Evolutionary conservation across 768 basidiomycete species (phyloP), one percentile per base, ranked within the genome.

Genomic region (Auriscalpium microsporum): DNA sequence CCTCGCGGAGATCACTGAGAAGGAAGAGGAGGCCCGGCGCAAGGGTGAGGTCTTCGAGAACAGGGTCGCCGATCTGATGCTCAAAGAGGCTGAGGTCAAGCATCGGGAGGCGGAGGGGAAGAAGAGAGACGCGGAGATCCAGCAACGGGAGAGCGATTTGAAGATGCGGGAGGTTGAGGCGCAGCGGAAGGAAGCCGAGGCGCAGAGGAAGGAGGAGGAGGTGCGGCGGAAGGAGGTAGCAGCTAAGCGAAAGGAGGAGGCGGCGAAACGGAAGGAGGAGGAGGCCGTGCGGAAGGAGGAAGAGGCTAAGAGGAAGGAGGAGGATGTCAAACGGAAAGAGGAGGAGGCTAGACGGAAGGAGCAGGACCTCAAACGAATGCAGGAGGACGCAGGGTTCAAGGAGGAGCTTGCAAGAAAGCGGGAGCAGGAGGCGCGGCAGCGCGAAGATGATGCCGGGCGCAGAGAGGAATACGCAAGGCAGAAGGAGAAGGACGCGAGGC

Each of bases 381-480:
- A 73, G 53, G 69, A 68, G 36, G 68, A 70, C 4, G 55, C 40
- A 42, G 14, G 40, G 13, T 14, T 4, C 4, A 13, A 42, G 40
- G 40, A 42, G 40, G 40, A 42, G 40, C 14, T 14, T 13, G 40
- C 40, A 17, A 42, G 40, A 7, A 42, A 9, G 40, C 40, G 17
- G 6, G 40, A 42, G 40, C 40, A 17, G 17, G 40, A 42, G 40
- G 40, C 70, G 36, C 67, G 62, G 57, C 68, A 55, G 61, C 71
- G 63, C 48, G 74, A 68, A 28, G 73, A 73, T 16, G 75, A 76
- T 28, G 63, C 68, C 1, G 62, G 54, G 52, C 63, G 64, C 23
- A 55, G 54, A 44, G 66, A 66, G 52, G 66, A 67, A 40, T 62
- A 65, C 8, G 62, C 65, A 5, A 54, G 62, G 37, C 54, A 50